Percentiles rank a stretch among this genome's conserved stretches.
phyloP scores from a whole-genome alignment of 495 filamentous ascomycete species.

The Aspergillus homomorphus region DNA sequence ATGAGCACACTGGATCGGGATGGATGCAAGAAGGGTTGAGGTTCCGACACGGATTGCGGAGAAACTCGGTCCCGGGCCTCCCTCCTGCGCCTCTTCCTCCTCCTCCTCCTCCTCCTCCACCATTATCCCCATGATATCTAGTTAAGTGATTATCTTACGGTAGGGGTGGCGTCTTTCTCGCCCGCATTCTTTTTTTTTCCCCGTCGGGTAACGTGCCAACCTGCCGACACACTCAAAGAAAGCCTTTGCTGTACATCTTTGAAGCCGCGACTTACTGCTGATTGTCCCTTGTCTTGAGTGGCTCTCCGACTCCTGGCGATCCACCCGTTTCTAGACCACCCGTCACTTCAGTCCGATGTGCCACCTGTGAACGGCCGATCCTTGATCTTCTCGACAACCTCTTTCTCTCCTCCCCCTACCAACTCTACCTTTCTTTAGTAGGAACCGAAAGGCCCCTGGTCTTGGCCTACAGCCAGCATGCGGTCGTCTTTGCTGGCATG shows the following conservation, averaged over 20 bases:
- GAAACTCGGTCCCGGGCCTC: conserved; percentile 22
- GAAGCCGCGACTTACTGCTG: background rate
- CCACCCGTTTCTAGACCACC: conserved; percentile 4
- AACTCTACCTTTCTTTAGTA: conserved; percentile 17
- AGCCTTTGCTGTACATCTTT: background rate
- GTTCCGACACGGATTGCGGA: conserved; percentile 36
- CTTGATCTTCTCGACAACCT: conserved; percentile 20
- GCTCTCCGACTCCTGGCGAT: conserved; percentile 10
- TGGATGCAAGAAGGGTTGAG: conserved; percentile 25
- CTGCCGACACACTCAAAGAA: conserved; percentile 4
- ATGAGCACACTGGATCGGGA: conserved; percentile 11
- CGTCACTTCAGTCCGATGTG: conserved; percentile 30
- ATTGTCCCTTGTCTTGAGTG: conserved; percentile 1
- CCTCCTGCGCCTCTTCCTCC: background rate
- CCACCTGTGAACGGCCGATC: conserved; percentile 28
- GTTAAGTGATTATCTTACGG: background rate
- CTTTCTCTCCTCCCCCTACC: conserved; percentile 11
- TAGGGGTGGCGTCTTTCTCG: conserved; percentile 17
- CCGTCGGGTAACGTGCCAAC: conserved; percentile 15
- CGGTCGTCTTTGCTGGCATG: conserved; percentile 37
- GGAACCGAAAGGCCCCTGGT: conserved; percentile 9
- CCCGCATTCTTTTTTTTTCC: conserved; percentile 12
- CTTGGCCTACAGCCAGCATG: conserved; percentile 33
- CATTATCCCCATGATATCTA: background rate
- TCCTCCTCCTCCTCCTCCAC: background rate